Percentiles rank a stretch among this genome's conserved stretches.
Evolutionary conservation across 129 eudicot genomes (phyloP).

Genomic region (Silybum marianum): DNA sequence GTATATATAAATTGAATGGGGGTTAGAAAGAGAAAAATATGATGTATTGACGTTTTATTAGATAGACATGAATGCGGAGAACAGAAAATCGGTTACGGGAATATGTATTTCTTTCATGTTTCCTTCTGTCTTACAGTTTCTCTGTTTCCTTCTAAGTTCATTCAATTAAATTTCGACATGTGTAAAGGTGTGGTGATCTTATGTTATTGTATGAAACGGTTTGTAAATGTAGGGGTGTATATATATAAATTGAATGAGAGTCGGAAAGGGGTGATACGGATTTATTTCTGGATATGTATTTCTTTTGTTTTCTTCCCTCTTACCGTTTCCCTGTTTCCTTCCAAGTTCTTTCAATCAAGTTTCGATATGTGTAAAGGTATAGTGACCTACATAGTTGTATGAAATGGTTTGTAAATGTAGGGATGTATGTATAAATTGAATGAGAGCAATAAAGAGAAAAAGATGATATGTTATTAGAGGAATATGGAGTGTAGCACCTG

Average conservation of each 20-base stretch:
- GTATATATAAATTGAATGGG: no score
- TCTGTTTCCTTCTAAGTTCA: not conserved
- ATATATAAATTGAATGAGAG: no score
- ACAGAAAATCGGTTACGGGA: no score
- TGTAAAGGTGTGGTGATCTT: not conserved
- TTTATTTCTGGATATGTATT: no score
- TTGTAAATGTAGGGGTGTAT: not conserved
- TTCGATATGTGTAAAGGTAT: not conserved
- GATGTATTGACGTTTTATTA: no score
- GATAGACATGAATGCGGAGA: no score
- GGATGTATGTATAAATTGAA: no score
- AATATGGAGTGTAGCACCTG: no score
- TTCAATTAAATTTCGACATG: not conserved
- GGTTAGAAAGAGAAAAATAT: no score
- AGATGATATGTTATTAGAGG: no score
- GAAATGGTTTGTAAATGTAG: not conserved
- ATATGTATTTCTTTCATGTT: not conserved
- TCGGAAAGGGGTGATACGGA: no score
- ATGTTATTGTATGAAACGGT: not conserved
- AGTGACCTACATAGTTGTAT: not conserved
- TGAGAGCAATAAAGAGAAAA: no score
- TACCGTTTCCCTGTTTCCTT: not conserved
- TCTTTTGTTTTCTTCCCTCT: not conserved
- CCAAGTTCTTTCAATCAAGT: not conserved
- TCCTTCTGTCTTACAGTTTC: not conserved